phyloP scores from a whole-genome alignment of 306 rosid species.

The Corylus avellana region DNA sequence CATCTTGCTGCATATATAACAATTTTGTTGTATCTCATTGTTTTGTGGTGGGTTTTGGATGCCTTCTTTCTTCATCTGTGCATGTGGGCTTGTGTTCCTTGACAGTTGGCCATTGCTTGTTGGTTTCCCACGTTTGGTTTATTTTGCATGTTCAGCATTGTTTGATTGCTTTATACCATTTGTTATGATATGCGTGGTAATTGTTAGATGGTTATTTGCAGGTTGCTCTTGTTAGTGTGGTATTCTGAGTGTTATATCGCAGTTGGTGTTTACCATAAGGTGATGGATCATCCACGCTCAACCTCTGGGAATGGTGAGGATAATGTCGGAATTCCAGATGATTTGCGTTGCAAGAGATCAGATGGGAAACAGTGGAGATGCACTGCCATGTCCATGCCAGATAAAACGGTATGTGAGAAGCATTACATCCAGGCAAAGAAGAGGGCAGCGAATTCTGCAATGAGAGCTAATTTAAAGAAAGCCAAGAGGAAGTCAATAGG shows the following conservation, averaged over 20 bases:
- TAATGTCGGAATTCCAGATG: constrained; percentile 81
- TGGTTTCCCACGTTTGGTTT: background rate
- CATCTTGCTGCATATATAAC: background rate
- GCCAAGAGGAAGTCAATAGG: constrained; percentile 73
- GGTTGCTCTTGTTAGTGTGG: background rate
- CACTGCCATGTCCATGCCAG: constrained; percentile 98
- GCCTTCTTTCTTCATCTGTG: background rate
- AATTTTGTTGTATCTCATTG: background rate
- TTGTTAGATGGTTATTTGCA: constrained; percentile 2
- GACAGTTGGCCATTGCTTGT: background rate
- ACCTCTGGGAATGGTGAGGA: constrained; percentile 62
- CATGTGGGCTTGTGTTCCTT: background rate
- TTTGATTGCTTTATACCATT: background rate
- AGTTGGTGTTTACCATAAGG: constrained; percentile 1
- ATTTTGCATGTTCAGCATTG: background rate
- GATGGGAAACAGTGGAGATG: constrained; percentile 99
- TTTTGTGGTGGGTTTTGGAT: background rate
- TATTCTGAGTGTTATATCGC: background rate
- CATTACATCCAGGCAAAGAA: constrained; percentile 98
- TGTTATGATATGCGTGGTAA: background rate
- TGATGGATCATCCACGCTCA: constrained; percentile 63
- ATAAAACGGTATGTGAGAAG: constrained; percentile 95
- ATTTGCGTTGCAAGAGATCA: constrained; percentile 93
- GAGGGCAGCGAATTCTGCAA: constrained; percentile 96
- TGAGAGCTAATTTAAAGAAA: constrained; percentile 91